Evolutionary conservation across 2,329 filamentous ascomycete genomes (phyloP).

Genomic region (Arthrobotrys megalospora): DNA sequence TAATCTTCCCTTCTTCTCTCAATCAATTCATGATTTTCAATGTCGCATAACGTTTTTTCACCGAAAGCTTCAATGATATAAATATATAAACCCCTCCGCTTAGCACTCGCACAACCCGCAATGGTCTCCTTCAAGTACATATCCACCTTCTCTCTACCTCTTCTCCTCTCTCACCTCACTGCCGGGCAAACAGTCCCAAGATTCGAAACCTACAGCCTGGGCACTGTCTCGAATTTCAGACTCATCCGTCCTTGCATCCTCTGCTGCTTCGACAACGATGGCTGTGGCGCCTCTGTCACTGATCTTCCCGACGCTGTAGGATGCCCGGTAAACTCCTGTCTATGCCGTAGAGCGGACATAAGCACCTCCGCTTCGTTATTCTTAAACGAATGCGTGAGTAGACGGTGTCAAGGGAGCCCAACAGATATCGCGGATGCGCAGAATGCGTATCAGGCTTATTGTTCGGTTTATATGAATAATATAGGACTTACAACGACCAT

Average conservation of each 20-base stretch:
- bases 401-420: not conserved
- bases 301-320: slow-evolving; percentile 4
- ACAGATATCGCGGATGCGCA: slow-evolving; percentile 4
- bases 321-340: slow-evolving; percentile 4
- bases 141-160: not conserved
- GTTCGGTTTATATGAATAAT: slow-evolving; percentile 13
- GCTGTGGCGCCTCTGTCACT: not conserved
- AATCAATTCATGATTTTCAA: not conserved
- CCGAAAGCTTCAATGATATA: slow-evolving; percentile 3
- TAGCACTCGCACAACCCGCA: not conserved
- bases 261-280: slow-evolving; percentile 4
- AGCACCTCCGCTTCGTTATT: slow-evolving; percentile 12
- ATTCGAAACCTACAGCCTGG: not conserved
- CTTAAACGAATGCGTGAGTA: slow-evolving; percentile 2
- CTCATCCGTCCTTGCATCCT: not conserved
- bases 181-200: not conserved
- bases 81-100: not conserved
- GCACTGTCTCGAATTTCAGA: slow-evolving; percentile 6
- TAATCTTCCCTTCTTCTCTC: not conserved
- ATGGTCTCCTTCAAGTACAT: not conserved
- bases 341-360: slow-evolving; percentile 10
- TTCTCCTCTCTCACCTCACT: not conserved
- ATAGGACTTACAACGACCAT: not conserved
- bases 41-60: not conserved
- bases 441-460: slow-evolving; percentile 4